Evolutionary conservation across 805 yeast genomes (phyloP).

Genomic region (Yarrowia yakushimensis): DNA sequence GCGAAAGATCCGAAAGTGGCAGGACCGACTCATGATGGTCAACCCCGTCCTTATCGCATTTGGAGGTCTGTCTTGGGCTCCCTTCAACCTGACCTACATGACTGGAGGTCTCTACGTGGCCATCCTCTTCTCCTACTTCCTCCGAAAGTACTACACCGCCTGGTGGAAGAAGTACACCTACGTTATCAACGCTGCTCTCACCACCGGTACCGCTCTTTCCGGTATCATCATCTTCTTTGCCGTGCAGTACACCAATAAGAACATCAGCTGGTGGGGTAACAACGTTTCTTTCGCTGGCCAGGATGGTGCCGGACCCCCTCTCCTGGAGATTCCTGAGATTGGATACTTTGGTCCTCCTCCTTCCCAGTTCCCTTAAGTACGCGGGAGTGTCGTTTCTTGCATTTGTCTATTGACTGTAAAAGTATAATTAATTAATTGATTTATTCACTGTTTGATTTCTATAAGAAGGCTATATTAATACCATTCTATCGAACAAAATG

Average conservation of each 20-base stretch:
- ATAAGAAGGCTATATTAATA: too few relatives aligned
- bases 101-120: constrained; percentile 44
- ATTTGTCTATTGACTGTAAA: constrained; percentile 9
- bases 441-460: too few relatives aligned
- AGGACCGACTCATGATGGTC: constrained; percentile 30
- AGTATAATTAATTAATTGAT: not conserved
- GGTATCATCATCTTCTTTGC: constrained; percentile 47
- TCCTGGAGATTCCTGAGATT: constrained; percentile 21
- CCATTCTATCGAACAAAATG: too few relatives aligned
- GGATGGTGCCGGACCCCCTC: constrained; percentile 28
- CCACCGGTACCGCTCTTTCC: constrained; percentile 50
- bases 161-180: constrained; percentile 58
- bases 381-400: not conserved
- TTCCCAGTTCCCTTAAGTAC: constrained; percentile 28
- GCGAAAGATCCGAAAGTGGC: constrained; percentile 33
- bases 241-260: constrained; percentile 39
- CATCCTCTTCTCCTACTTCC: constrained; percentile 45
- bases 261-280: constrained; percentile 52
- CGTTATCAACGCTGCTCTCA: constrained; percentile 46
- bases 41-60: constrained; percentile 47
- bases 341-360: constrained; percentile 30
- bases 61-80: constrained; percentile 42
- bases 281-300: constrained; percentile 33
- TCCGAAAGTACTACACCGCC: constrained; percentile 42
- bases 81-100: constrained; percentile 44